Evolutionary conservation across 192 early-diverging fungal genomes (phyloP), one percentile per base, ranked within the genome.

Genomic region (Backusella liffmaniae): DNA sequence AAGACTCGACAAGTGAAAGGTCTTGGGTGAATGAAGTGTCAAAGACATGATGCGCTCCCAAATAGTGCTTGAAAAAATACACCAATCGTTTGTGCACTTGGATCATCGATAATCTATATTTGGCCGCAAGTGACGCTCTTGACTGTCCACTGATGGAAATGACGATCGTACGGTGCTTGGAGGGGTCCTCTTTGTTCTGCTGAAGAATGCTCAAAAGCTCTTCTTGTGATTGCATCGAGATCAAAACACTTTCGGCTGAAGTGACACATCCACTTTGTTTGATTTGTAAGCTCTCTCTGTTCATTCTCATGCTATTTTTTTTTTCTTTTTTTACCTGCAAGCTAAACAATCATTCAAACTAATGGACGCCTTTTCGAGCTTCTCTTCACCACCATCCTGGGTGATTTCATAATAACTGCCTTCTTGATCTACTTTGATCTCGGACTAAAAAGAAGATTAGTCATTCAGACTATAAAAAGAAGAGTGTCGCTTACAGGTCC

Each of bases 271-370:
- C 98, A 86, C 95, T 94, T 36, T 67, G 5, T 34, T 62, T 44
- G 5, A 70, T 35, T 49, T 69, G 26, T 44, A 35, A 44, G 46
- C 51, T 49, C 26, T 26, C 46, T 18, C 13, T 49, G 16, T 44
- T 13, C 0, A 4, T 16, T 44, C 42, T 18, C 16, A 15, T 6
- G 6, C 16, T 1, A 8, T 42, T 69, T 18, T 67, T 21, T n/a
- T 72, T 53, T 37, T 72, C 29, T 53, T 72, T 75, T 34, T 41
- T 51, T 82, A 94, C 92, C 92, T 96, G 91, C 98, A 99, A 9
- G 98, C 98, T 42, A 99, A 87, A 76, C 98, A 99, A 84, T 99
- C 98, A 77, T 98, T 96, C 32, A 99, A 85, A 32, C 93, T 91
- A 59, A 98, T 97, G 8, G 85, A 86, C 1, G 98, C 96, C 0